Evolutionary conservation across 495 filamentous ascomycete species (phyloP).

Genomic region (Lasiosphaeris hirsuta): DNA sequence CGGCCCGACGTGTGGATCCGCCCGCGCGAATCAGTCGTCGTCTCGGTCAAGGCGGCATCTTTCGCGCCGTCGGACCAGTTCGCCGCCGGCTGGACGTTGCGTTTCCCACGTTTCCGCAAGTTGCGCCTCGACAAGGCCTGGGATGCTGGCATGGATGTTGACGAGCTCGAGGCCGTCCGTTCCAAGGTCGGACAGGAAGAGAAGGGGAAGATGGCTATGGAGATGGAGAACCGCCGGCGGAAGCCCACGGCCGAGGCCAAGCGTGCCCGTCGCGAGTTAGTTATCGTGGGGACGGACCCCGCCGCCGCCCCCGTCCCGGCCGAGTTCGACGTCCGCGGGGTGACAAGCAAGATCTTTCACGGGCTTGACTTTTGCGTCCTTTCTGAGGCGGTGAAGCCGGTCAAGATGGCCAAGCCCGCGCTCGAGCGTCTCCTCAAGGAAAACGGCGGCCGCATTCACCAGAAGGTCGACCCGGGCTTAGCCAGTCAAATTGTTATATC

Average conservation of each 20-base stretch:
- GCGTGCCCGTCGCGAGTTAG: slow-evolving; percentile 61
- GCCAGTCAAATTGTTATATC: slow-evolving; percentile 64
- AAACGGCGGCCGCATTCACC: slow-evolving; percentile 80
- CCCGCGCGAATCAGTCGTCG: slow-evolving; percentile 79
- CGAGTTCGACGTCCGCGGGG: slow-evolving; percentile 4
- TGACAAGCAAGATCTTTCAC: slow-evolving; percentile 51
- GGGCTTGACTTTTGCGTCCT: slow-evolving; percentile 73
- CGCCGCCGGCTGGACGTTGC: slow-evolving; percentile 70
- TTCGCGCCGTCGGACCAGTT: slow-evolving; percentile 72
- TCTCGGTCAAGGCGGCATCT: slow-evolving; percentile 88
- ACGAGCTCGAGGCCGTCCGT: slow-evolving; percentile 73
- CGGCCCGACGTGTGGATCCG: slow-evolving; percentile 91
- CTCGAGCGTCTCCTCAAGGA: slow-evolving; percentile 85
- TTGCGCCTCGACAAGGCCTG: slow-evolving; percentile 80
- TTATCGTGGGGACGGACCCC: slow-evolving; percentile 64
- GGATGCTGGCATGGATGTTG: slow-evolving; percentile 70
- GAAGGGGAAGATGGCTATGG: slow-evolving; percentile 69
- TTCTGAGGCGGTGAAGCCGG: slow-evolving; percentile 38
- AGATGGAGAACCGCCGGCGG: slow-evolving; percentile 69
- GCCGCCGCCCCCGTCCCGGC: slow-evolving; percentile 8
- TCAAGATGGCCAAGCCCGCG: slow-evolving; percentile 71
- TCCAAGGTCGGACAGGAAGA: slow-evolving; percentile 67
- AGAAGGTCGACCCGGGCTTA: slow-evolving; percentile 57
- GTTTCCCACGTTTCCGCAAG: slow-evolving; percentile 88
- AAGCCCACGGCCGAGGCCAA: slow-evolving; percentile 50